Conservation (phyloP, 2,329 filamentous ascomycete genomes). For the Chrysoporthe cubensis region DNA sequence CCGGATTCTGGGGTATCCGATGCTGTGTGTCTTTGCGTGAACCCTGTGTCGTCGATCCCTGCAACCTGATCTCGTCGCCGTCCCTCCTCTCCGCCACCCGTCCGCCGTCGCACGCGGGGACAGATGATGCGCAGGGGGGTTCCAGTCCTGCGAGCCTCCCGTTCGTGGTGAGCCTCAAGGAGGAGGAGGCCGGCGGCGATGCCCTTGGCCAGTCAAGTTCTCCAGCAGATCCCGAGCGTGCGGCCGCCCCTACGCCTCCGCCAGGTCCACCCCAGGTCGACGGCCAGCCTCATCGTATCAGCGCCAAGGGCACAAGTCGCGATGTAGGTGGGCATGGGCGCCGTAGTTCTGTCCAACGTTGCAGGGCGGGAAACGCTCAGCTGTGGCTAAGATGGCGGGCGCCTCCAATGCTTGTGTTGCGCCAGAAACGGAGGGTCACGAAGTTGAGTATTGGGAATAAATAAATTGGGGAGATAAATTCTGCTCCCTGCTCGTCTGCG, state of each 20-base stretch:
- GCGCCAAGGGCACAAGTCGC: not conserved
- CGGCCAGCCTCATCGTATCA: not conserved
- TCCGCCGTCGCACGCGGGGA: slow-evolving; percentile 18
- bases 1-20: slow-evolving; percentile 18
- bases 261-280: not conserved
- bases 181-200: not conserved
- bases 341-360: slow-evolving; percentile 20
- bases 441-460: too few relatives aligned
- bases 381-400: not conserved
- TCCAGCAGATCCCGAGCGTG: not conserved
- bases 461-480: slow-evolving; percentile 5
- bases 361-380: slow-evolving; percentile 8
- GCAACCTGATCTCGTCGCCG: slow-evolving; percentile 6
- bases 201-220: not conserved
- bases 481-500: not conserved
- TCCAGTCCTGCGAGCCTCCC: too few relatives aligned
- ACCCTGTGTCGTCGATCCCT: not conserved
- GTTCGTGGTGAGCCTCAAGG: not conserved
- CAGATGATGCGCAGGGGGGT: not conserved
- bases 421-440: not conserved
- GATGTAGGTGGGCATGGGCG: not conserved
- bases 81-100: slow-evolving; percentile 11
- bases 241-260: not conserved
- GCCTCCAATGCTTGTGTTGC: not conserved
- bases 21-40: not conserved